These are phyloP conservation scores for Hondaea fermentalgiana DNA, from an alignment of 108 stramenopile genomes.

Conservation along the genomic window DNA sequence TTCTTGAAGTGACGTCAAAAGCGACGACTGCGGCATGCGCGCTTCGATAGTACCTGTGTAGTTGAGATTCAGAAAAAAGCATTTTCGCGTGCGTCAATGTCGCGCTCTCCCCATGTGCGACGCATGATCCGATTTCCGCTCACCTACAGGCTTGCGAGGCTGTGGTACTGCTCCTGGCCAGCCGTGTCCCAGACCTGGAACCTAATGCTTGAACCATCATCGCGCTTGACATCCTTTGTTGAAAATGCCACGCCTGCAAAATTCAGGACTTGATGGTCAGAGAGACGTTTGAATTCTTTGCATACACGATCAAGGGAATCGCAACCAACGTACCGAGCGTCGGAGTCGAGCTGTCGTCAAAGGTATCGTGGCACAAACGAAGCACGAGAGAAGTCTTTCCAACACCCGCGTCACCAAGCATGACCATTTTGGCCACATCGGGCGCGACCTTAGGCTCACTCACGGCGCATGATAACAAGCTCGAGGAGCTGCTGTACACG, in stretches of 20 bases:
- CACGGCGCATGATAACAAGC: no score
- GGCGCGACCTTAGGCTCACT: no score
- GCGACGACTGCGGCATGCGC: conserved; percentile 34
- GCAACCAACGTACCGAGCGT: background rate
- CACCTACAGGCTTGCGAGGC: conserved; percentile 23
- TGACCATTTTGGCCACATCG: conserved; percentile 17
- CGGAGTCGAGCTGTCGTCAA: background rate
- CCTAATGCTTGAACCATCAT: conserved; percentile 10
- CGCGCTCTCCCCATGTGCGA: no score
- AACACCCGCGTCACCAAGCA: conserved; percentile 35
- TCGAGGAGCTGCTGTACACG: background rate
- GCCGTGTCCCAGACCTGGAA: conserved; percentile 45
- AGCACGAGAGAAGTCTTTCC: conserved; percentile 25
- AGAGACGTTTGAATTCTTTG: background rate
- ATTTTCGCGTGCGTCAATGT: no score
- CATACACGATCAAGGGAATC: no score
- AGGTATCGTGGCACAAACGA: conserved; percentile 18
- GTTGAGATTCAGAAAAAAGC: background rate
- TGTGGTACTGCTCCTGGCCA: conserved; percentile 40
- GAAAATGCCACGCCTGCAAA: conserved; percentile 4
- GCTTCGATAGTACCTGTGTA: conserved; percentile 35
- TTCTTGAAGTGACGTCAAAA: conserved; percentile 24
- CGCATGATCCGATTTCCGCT: no score
- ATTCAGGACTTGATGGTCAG: background rate
- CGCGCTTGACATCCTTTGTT: background rate